Evolutionary conservation across 306 rosid genomes (phyloP), one percentile per base, ranked within the genome.

Genomic region (Phaseolus lunatus): DNA sequence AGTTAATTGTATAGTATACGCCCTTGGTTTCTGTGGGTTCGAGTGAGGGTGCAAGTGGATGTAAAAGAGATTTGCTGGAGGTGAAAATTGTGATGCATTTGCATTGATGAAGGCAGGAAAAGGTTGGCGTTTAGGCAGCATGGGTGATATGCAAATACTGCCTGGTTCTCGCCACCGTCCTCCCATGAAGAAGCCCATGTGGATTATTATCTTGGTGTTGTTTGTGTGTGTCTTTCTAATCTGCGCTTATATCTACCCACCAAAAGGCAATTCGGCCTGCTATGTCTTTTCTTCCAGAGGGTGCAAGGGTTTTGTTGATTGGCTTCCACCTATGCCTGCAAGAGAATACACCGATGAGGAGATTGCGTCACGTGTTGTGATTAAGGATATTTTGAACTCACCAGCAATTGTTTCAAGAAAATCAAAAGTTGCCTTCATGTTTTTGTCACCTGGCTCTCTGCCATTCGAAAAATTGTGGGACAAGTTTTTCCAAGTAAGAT

Each of bases 401-500:
- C 85, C 85, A 11, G 58, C 91, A 37, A 16, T 67, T 69, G 75
- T 75, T 63, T 72, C 90, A 0, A 80, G 86, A 67, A 86, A 43
- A 58, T 86, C 96, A 0, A 96, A 96, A 86, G n/a, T 96, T 83
- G 99, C 98, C 15, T 96, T 96, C 85, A 87, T 96, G 98, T 96
- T 96, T 87, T 73, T 96, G 87, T 88, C 92, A 20, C 97, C 94
- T 7, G 89, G 90, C 79, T 89, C 97, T 16, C 82, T 96, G 63
- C 98, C 99, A 56, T 86, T 96, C 53, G 99, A 96, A 89, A 93
- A 47, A 85, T 85, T 96, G 62, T 96, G 99, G 99, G 98, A 96
- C 77, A 91, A 84, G 71, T 96, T 96, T 86, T 90, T 96, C 69
- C 90, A 84, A 57, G 99, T 96, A 87, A 88, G 96, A 31, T 83